Conservation (phyloP, 441 rosid genomes). For the Jatropha multifida region DNA sequence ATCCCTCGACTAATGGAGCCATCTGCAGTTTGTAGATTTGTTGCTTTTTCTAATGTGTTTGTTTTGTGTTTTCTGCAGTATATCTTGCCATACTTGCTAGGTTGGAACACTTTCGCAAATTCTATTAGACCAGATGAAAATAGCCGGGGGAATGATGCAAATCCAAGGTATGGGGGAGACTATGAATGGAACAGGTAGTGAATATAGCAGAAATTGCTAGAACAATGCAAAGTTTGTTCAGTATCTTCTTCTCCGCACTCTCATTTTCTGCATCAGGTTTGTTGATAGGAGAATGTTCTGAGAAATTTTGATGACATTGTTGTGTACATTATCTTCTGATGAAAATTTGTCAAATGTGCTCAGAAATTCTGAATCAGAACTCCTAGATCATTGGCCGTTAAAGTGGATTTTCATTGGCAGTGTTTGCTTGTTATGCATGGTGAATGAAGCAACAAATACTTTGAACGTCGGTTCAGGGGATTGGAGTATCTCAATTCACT, state of each 20-base stretch:
- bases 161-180: conserved; percentile 67
- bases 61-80: conserved; percentile 47
- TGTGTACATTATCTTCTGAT: background rate
- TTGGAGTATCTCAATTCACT: too few relatives aligned
- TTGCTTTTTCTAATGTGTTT: conserved; percentile 1
- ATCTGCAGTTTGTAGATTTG: background rate
- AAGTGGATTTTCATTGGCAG: background rate
- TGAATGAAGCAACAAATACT: background rate
- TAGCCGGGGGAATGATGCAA: conserved; percentile 42
- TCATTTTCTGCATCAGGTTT: background rate
- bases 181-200: conserved; percentile 75
- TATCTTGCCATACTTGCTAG: conserved; percentile 79
- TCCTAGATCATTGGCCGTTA: background rate
- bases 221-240: background rate
- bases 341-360: background rate
- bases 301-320: conserved; percentile 10
- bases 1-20: too few relatives aligned
- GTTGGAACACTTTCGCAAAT: conserved; percentile 76
- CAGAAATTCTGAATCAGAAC: background rate
- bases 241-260: too few relatives aligned
- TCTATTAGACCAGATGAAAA: conserved; percentile 51
- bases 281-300: conserved; percentile 4
- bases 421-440: background rate
- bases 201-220: background rate
- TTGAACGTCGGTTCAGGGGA: background rate